phyloP scores from a whole-genome alignment of 352 stramenopile species.

The Pythium rhizo-oryzae region DNA sequence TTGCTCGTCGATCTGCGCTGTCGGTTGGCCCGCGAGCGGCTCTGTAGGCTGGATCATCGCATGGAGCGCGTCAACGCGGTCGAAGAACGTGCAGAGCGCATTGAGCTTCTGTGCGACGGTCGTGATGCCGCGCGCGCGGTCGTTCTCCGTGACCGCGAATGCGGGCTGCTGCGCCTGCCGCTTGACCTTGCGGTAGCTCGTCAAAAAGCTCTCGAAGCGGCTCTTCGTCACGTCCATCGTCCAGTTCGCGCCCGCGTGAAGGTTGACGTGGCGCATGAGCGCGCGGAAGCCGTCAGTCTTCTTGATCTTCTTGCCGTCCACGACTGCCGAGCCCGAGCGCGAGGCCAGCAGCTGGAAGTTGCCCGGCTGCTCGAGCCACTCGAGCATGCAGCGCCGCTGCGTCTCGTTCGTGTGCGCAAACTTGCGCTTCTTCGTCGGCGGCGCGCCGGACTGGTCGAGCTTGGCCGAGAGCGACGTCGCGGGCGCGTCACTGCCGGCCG shows the following conservation, averaged over 20 bases:
- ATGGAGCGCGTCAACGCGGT: slow-evolving; percentile 35
- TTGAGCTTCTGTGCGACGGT: slow-evolving; percentile 28
- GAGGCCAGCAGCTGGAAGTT: slow-evolving; percentile 52
- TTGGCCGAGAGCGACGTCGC: background rate
- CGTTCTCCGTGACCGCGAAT: slow-evolving; percentile 27
- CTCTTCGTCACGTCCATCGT: slow-evolving; percentile 52
- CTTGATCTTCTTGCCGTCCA: slow-evolving; percentile 39
- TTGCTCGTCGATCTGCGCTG: background rate
- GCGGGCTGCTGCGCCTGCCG: slow-evolving; percentile 14
- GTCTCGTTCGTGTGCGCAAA: slow-evolving; percentile 52
- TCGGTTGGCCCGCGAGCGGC: background rate
- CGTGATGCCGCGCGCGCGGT: slow-evolving; percentile 27
- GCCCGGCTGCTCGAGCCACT: slow-evolving; percentile 52
- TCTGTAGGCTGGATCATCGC: background rate
- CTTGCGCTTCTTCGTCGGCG: slow-evolving; percentile 37
- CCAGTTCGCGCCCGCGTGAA: slow-evolving; percentile 38
- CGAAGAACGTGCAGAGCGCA: slow-evolving; percentile 29
- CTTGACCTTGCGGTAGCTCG: slow-evolving; percentile 44
- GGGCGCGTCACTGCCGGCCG: no score
- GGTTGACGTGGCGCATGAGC: slow-evolving; percentile 57
- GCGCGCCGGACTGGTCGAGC: background rate
- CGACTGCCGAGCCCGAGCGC: slow-evolving; percentile 1
- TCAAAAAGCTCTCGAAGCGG: slow-evolving; percentile 61
- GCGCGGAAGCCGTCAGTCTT: slow-evolving; percentile 59
- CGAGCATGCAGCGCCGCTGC: slow-evolving; percentile 50